phyloP scores from a whole-genome alignment of 192 early-diverging fungal genomes.

The Entomortierella lignicola region DNA sequence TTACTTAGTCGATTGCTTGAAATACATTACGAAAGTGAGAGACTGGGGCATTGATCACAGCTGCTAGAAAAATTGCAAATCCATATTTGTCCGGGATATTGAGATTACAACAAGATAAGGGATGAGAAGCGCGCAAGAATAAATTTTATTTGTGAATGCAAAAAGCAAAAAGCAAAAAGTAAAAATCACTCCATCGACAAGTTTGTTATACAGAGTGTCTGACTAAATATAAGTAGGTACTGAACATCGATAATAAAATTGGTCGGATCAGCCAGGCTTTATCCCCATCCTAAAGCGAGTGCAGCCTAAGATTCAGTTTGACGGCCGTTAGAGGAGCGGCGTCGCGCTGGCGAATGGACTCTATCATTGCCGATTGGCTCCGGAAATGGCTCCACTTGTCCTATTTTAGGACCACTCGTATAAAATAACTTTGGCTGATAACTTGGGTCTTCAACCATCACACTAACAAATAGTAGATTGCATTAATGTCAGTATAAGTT shows the following conservation, averaged over 20 bases:
- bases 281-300: neutral
- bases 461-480: too few relatives aligned
- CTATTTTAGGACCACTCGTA: slow-evolving; percentile 65
- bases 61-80: too few relatives aligned
- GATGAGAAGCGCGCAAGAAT: too few relatives aligned
- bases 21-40: too few relatives aligned
- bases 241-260: neutral
- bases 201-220: neutral
- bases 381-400: slow-evolving; percentile 75
- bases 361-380: slow-evolving; percentile 54
- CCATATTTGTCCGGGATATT: too few relatives aligned
- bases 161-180: neutral
- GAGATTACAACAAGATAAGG: too few relatives aligned
- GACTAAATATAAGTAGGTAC: neutral
- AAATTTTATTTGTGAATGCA: neutral
- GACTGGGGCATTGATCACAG: too few relatives aligned
- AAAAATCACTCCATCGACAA: too few relatives aligned
- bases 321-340: neutral
- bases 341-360: neutral
- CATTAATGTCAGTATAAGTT: too few relatives aligned
- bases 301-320: neutral
- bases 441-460: slow-evolving; percentile 81
- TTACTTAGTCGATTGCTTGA: too few relatives aligned
- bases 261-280: too few relatives aligned
- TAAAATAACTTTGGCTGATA: slow-evolving; percentile 85